phyloP scores from a whole-genome alignment of 192 early-diverging fungal species.

The Umbelopsis sp. region DNA sequence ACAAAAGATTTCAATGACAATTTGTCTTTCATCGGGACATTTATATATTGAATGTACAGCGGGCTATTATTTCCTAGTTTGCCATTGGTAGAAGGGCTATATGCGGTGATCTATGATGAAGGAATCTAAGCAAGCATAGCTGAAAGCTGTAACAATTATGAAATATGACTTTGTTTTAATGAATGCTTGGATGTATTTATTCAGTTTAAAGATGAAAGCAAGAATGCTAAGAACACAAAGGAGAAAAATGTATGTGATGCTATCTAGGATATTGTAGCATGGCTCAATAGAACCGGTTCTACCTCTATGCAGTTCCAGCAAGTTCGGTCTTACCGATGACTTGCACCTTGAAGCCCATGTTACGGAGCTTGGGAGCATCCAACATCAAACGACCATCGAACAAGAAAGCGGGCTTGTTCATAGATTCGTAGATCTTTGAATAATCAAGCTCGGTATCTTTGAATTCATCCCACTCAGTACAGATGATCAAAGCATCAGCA shows the following conservation, averaged over 20 bases:
- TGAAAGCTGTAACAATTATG: neutral
- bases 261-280: neutral
- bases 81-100: neutral
- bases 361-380: slow-evolving; percentile 60
- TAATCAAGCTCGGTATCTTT: slow-evolving; percentile 68
- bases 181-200: neutral
- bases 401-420: slow-evolving; percentile 85
- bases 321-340: slow-evolving; percentile 65
- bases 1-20: no score
- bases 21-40: no score
- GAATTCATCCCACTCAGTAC: slow-evolving; percentile 94
- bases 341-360: slow-evolving; percentile 80
- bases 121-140: neutral
- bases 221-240: neutral
- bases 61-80: no score
- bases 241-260: neutral
- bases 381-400: slow-evolving; percentile 92
- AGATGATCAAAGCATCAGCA: slow-evolving; percentile 77
- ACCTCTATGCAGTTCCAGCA: slow-evolving; percentile 24
- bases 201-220: neutral
- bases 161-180: neutral
- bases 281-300: neutral
- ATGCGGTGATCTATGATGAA: neutral
- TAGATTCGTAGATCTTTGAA: slow-evolving; percentile 59
- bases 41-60: no score